These are phyloP conservation scores for Lepiota venenata DNA, from an alignment of 768 basidiomycete species.

Conservation along the genomic window DNA sequence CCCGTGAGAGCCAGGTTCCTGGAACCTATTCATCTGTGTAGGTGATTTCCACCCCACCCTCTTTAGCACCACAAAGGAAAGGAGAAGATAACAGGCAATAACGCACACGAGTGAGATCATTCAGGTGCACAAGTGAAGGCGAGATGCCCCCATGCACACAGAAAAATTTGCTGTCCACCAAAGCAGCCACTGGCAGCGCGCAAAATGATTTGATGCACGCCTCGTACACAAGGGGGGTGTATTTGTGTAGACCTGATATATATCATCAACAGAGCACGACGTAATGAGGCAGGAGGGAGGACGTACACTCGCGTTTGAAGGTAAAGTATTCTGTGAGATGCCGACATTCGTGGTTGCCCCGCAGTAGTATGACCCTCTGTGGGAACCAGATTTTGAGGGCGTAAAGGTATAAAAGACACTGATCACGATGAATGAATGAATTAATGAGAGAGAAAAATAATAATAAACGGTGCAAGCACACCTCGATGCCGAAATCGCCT, in stretches of 20 bases:
- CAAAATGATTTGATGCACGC: conserved; percentile 90
- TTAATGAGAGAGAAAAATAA: not conserved
- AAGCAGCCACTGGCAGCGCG: conserved; percentile 83
- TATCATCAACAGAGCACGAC: not conserved
- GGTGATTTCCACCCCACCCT: not conserved
- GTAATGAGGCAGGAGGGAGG: not conserved
- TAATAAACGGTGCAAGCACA: conserved; percentile 15
- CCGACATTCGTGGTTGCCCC: conserved; percentile 96
- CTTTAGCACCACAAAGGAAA: not conserved
- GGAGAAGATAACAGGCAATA: not conserved
- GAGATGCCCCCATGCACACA: conserved; percentile 97
- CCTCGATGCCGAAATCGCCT: conserved; percentile 82
- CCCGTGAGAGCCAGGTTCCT: conserved; percentile 90
- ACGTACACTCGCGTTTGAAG: conserved; percentile 93
- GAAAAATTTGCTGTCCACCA: conserved; percentile 95
- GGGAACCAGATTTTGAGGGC: conserved; percentile 91
- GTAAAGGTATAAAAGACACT: conserved; percentile 93
- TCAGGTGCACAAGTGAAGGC: conserved; percentile 76
- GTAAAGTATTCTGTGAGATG: conserved; percentile 98
- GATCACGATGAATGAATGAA: not conserved
- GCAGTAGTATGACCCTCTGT: conserved; percentile 73
- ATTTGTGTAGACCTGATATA: conserved; percentile 80
- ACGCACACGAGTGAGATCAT: conserved; percentile 44
- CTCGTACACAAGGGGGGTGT: conserved; percentile 82
- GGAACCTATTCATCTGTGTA: conserved; percentile 80